Evolutionary conservation across 2,329 filamentous ascomycete genomes (phyloP), one percentile per base, ranked within the genome.

Genomic region (Dothistroma septosporum): DNA sequence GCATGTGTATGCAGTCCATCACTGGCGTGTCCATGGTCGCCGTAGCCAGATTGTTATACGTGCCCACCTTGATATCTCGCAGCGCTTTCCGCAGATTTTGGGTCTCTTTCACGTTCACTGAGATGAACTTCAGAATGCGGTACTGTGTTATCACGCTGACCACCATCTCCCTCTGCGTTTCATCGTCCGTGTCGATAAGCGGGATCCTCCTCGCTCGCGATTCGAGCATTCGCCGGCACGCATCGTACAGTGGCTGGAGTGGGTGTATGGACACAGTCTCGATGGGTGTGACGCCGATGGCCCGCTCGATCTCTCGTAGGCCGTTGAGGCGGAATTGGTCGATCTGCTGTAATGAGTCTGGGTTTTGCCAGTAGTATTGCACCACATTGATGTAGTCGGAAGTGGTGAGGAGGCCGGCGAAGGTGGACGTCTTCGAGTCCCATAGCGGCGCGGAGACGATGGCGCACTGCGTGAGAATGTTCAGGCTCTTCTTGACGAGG

Each of bases 381-480:
- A 99, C 96, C 60, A 99, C 89, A 73, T 99, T 99, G 78, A 99
- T 95, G 76, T 94, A 99, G 78, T 99, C 94, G 63, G 92, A 96
- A 64, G 92, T 94, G 31, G 94, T 99, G 66, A 99, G 83, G 53
- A 99, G 85, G 44, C 94, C 94, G 46, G 93, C 94, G 76, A 97
- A 99, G 37, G 89, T 91, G 28, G 92, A 96, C 4, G 88, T 90
- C 66, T 90, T 88, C 28, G 93, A 97, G 76, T 99, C 92, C 94
- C 94, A 99, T 66, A 99, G 81, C 55, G 94, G 94, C 56, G 94
- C 94, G 32, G 94, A 99, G 59, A 99, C 94, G 74, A 99, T 99
- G 72, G 91, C 91, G 82, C 97, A 97, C 76, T 97, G 93, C 52
- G 92, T 91, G 66, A 99, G 83, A 69, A 97, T 97, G 72, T 91